Percentiles rank a stretch among this genome's conserved stretches.
Evolutionary conservation across 2,329 filamentous ascomycete genomes (phyloP).

Genomic region (Arachnomyces sp.): DNA sequence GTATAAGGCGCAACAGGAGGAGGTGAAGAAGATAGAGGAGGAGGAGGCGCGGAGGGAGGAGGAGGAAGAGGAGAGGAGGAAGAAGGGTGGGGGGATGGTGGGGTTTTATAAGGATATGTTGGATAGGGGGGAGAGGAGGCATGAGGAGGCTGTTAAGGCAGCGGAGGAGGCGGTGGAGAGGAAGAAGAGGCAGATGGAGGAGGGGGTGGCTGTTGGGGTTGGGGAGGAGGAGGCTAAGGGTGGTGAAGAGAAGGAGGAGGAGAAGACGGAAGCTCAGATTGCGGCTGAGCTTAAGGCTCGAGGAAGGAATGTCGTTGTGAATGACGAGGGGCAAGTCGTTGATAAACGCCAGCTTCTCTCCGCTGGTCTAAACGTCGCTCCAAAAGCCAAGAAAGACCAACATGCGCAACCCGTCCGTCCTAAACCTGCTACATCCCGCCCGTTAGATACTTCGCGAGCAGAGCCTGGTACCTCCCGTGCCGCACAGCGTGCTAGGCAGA

Average conservation of each 20-base stretch:
- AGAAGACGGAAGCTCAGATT: constrained; percentile 45
- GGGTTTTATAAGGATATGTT: constrained; percentile 54
- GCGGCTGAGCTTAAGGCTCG: constrained; percentile 46
- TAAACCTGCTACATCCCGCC: constrained; percentile 9
- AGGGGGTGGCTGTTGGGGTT: constrained; percentile 27
- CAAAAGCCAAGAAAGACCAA: constrained; percentile 39
- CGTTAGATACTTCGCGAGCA: no score
- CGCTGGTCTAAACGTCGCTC: constrained; percentile 53
- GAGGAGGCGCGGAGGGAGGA: constrained; percentile 48
- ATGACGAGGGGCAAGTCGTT: constrained; percentile 57
- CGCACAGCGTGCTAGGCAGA: constrained; percentile 47
- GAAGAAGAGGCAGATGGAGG: not conserved
- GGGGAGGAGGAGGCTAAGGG: constrained; percentile 22
- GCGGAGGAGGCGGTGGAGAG: constrained; percentile 37
- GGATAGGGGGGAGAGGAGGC: constrained; percentile 48
- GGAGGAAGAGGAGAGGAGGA: constrained; percentile 44
- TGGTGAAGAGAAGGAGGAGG: constrained; percentile 16
- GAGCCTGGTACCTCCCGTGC: constrained; percentile 24
- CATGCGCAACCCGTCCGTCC: constrained; percentile 2
- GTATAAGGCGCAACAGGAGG: constrained; percentile 57
- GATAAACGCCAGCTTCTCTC: constrained; percentile 56
- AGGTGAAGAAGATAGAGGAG: constrained; percentile 48
- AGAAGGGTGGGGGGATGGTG: constrained; percentile 47
- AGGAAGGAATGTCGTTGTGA: constrained; percentile 47
- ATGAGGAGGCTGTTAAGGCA: constrained; percentile 49